Percentiles rank a stretch among this genome's conserved stretches.
Evolutionary conservation across 2,329 filamentous ascomycete species (phyloP).

Genomic region (Rhytidhysteron rufulum): DNA sequence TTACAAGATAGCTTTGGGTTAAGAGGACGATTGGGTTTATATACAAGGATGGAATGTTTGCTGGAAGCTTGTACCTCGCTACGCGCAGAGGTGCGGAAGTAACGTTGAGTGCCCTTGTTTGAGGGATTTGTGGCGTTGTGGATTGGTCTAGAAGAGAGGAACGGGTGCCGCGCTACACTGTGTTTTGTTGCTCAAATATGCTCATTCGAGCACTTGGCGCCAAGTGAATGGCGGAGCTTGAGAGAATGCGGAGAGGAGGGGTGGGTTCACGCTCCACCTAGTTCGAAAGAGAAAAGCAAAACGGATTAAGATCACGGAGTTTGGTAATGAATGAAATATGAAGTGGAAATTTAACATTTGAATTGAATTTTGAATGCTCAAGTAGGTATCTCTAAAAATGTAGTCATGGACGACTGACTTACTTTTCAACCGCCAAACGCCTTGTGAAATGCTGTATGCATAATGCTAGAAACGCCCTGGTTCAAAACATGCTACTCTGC

Average conservation of each 20-base stretch:
- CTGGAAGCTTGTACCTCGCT: neutral
- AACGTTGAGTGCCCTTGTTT: neutral
- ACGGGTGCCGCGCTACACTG: conserved; percentile 2
- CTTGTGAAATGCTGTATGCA: too few species aligned
- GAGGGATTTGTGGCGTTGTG: conserved; percentile 21
- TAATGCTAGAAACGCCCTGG: neutral
- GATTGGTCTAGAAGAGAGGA: conserved; percentile 8
- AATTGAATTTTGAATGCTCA: neutral
- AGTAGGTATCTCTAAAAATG: neutral
- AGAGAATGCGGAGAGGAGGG: neutral
- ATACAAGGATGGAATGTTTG: neutral
- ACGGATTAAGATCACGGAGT: too few species aligned
- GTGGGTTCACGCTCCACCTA: too few species aligned
- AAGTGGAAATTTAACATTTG: neutral
- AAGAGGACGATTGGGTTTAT: too few species aligned
- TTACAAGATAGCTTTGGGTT: too few species aligned
- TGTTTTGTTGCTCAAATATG: conserved; percentile 19
- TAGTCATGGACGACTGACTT: too few species aligned
- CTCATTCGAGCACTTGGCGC: conserved; percentile 20
- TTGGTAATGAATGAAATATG: too few species aligned
- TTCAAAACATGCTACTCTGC: conserved; percentile 41
- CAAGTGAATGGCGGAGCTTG: conserved; percentile 5
- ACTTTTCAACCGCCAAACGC: too few species aligned
- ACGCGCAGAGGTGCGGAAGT: conserved; percentile 3
- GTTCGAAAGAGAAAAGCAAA: too few species aligned